Evolutionary conservation across 805 yeast species (phyloP).

Genomic region (Hermanozyma aechmeae): DNA sequence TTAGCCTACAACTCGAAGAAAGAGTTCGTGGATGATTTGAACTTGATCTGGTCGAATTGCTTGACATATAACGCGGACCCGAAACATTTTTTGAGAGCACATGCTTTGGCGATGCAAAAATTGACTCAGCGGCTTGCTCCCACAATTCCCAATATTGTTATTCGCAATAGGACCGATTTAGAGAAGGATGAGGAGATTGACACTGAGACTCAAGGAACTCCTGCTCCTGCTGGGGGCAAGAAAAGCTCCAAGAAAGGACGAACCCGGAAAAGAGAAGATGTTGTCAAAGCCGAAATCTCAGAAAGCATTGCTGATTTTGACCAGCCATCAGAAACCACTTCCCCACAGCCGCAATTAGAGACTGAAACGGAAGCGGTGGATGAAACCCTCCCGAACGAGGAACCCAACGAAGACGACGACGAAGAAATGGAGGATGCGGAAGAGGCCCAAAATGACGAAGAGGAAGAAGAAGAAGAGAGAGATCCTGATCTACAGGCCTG

Average conservation of each 20-base stretch:
- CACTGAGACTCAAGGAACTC: conserved; percentile 14
- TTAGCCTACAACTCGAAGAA: conserved; percentile 77
- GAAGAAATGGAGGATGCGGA: conserved; percentile 18
- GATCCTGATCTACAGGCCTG: conserved; percentile 77
- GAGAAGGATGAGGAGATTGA: conserved; percentile 51
- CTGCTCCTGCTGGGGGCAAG: conserved; percentile 22
- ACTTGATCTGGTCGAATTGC: conserved; percentile 94
- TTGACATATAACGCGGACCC: conserved; percentile 91
- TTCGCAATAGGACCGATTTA: conserved; percentile 63
- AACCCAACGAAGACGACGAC: conserved; percentile 34
- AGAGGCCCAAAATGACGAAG: conserved; percentile 15
- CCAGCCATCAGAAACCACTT: conserved; percentile 1
- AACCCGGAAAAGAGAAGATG: conserved; percentile 27
- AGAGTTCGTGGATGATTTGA: conserved; percentile 90
- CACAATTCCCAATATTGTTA: conserved; percentile 78
- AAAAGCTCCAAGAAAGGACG: conserved; percentile 29
- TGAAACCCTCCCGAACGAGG: conserved; percentile 5
- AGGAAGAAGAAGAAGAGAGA: conserved; percentile 51
- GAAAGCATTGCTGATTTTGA: conserved; percentile 3
- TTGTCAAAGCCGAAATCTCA: conserved; percentile 19
- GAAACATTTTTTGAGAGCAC: conserved; percentile 78
- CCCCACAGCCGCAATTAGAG: conserved; percentile 1
- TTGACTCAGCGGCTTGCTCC: conserved; percentile 70
- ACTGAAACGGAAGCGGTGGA: too few relatives aligned
- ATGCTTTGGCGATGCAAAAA: conserved; percentile 94